Evolutionary conservation across 1,139 yeast species (phyloP).

Genomic region (Yamadazyma sp.): DNA sequence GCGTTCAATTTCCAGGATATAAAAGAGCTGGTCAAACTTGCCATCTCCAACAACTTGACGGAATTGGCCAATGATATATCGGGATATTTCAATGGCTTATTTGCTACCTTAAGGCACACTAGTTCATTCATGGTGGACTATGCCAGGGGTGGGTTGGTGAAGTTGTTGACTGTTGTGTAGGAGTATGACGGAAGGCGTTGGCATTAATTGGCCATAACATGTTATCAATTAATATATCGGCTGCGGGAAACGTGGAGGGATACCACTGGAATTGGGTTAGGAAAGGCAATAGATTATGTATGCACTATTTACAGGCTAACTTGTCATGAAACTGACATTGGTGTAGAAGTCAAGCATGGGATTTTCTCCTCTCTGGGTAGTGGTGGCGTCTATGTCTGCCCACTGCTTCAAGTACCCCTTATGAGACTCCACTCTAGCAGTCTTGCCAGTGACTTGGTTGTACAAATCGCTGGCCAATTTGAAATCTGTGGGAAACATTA

Average conservation of each 20-base stretch:
- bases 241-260: too few relatives aligned
- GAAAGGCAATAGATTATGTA: slow-evolving; percentile 1
- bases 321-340: slow-evolving; percentile 73
- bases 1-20: not conserved
- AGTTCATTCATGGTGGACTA: slow-evolving; percentile 25
- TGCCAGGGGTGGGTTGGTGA: slow-evolving; percentile 29
- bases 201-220: too few relatives aligned
- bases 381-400: slow-evolving; percentile 70
- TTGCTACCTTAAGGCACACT: slow-evolving; percentile 10
- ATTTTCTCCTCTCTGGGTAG: slow-evolving; percentile 76
- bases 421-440: slow-evolving; percentile 57
- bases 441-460: slow-evolving; percentile 61
- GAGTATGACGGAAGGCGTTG: not conserved
- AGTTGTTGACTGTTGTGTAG: slow-evolving; percentile 14
- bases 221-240: too few relatives aligned
- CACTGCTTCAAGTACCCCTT: slow-evolving; percentile 64
- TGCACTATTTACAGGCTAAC: slow-evolving; percentile 17
- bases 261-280: slow-evolving; percentile 1
- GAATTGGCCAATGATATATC: slow-evolving; percentile 5
- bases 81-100: slow-evolving; percentile 7
- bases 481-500: slow-evolving; percentile 85
- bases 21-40: slow-evolving; percentile 3
- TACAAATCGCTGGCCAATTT: slow-evolving; percentile 61
- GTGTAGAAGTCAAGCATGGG: slow-evolving; percentile 83
- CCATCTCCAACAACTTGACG: not conserved